Percentiles rank a stretch among this genome's conserved stretches.
phyloP scores from a whole-genome alignment of 2,329 filamentous ascomycete species.

The Apiospora pterosperma region DNA sequence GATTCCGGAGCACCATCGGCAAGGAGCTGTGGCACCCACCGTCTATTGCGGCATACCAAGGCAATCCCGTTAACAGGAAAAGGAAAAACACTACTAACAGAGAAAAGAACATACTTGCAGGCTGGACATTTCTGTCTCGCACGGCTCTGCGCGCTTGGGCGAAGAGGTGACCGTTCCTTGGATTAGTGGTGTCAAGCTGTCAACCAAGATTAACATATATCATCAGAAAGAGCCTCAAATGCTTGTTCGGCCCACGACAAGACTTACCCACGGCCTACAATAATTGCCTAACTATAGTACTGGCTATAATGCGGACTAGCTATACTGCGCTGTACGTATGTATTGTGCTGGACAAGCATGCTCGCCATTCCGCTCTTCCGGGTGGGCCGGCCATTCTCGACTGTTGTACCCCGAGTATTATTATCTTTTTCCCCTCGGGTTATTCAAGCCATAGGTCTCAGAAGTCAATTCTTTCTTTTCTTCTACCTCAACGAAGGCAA shows the following conservation, averaged over 20 bases:
- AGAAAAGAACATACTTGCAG: neutral
- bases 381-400: neutral
- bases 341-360: too few species aligned
- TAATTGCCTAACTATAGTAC: neutral
- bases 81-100: neutral
- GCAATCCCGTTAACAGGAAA: neutral
- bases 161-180: neutral
- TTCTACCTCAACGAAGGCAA: neutral
- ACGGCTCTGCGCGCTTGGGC: neutral
- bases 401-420: too few species aligned
- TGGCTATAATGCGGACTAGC: neutral
- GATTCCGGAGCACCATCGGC: neutral
- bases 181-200: neutral
- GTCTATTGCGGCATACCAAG: neutral
- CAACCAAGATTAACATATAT: neutral
- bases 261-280: neutral
- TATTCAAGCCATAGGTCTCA: neutral
- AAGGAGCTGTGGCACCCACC: neutral
- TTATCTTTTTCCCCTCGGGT: too few species aligned
- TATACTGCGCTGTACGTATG: neutral
- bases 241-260: neutral
- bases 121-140: neutral
- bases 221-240: neutral
- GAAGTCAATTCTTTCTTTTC: neutral
- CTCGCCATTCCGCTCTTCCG: neutral